Base-by-base conservation (phyloP, 2,329 filamentous ascomycete species). In the Trichophaea hybrida region DNA sequence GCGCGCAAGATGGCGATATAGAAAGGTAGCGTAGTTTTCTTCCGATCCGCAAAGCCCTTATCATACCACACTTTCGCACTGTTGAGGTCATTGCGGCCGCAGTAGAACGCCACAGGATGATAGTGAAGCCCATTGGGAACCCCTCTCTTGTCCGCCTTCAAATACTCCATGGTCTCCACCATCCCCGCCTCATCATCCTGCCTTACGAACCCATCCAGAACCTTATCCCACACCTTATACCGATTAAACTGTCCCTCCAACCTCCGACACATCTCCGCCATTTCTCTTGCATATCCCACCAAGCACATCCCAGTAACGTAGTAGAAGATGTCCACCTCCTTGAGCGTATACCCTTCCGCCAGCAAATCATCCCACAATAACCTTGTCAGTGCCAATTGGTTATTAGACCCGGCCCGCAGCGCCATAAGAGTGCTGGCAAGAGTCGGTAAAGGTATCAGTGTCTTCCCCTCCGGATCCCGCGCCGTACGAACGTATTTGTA, bases 41-140 rank as follows among this genome's bases (percentile, higher is more conserved):
- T 34, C 13, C 31, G 12, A 13, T 33, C 50, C 13, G 8, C 68
- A 2, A 82, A 73, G 1, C 78, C 75, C 62, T 78, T 79, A 24
- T 77, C 72, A 67, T 85, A 89, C 80, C 88, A 88, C 10, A 75
- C 70, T 68, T 85, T 83, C 2, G 83, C 83, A 62, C 80, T 78
- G n/a, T 75, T 70, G 3, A 84, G 69, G 51, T 81, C 74, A 65
- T 82, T 74, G 49, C 75, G 76, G 10, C 74, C 70, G 1, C 83
- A 79, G 66, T 83, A 88, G 66, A 84, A 85, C 0, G 71, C 71
- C 31, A 53, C 34, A 17, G 34, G 31, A 5, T 53, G 32, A 33
- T 10, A 53, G 50, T 34, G 34, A 32, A 49, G 44, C 24, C 12
- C 44, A 15, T 12, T 17, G 2, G 15, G 8, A 2, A 8, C 44